These are phyloP conservation scores for Aphanomyces cochlioides DNA, from an alignment of 352 stramenopile genomes.

Conservation along the genomic window DNA sequence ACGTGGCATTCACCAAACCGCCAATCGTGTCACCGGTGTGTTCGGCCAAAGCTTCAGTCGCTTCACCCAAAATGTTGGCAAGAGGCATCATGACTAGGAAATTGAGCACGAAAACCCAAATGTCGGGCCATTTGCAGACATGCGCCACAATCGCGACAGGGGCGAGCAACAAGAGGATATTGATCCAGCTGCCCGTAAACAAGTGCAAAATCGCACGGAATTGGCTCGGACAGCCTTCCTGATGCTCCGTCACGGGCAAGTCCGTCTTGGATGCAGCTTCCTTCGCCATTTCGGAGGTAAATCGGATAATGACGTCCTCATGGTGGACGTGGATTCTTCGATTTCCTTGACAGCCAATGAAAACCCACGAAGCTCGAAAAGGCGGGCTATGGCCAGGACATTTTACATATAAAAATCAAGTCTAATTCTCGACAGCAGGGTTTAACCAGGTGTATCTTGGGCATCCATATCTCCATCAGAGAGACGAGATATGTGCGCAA, in stretches of 20 bases:
- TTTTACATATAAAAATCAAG: too few relatives aligned
- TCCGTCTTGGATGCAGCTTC: background rate
- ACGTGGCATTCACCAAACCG: conserved; percentile 96
- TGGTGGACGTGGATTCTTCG: too few relatives aligned
- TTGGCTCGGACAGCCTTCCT: conserved; percentile 12
- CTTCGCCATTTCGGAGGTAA: background rate
- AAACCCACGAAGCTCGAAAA: too few relatives aligned
- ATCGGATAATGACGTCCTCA: background rate
- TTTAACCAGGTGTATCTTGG: too few relatives aligned
- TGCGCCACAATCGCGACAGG: conserved; percentile 62
- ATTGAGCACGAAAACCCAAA: conserved; percentile 92
- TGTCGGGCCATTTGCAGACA: conserved; percentile 53
- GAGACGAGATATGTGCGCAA: too few relatives aligned
- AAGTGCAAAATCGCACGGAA: conserved; percentile 43
- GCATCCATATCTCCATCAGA: too few relatives aligned
- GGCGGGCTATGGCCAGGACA: too few relatives aligned
- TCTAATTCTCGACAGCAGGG: too few relatives aligned
- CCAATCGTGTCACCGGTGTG: conserved; percentile 97
- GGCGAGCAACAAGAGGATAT: conserved; percentile 55
- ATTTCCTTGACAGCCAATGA: too few relatives aligned
- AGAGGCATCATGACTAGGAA: conserved; percentile 96
- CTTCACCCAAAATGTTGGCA: conserved; percentile 93
- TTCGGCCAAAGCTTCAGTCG: conserved; percentile 96
- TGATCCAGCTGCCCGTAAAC: conserved; percentile 57
- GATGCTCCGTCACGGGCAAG: conserved; percentile 7